phyloP scores from a whole-genome alignment of 2,329 filamentous ascomycete genomes.

The Stemphylium beticola region DNA sequence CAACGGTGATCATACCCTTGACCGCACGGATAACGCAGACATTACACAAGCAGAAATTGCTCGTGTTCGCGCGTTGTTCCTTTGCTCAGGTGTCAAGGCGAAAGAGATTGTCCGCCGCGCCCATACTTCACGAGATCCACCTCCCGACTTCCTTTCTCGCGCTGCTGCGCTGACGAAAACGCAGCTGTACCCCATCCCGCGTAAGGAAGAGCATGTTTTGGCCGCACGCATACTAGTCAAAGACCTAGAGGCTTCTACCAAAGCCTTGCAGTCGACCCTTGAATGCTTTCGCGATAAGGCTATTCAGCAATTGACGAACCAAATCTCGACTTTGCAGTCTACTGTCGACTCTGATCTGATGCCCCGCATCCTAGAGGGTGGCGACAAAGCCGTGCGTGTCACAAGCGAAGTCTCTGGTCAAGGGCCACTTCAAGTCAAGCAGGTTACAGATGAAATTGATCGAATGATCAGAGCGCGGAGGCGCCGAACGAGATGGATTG shows the following conservation, averaged over 20 bases:
- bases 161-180: conserved; percentile 54
- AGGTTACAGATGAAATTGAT: conserved; percentile 76
- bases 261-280: conserved; percentile 58
- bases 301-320: conserved; percentile 52
- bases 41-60: conserved; percentile 72
- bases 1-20: conserved; percentile 37
- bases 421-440: conserved; percentile 80
- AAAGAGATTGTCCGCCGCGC: conserved; percentile 76
- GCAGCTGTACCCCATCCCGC: conserved; percentile 54
- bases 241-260: conserved; percentile 54
- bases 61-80: conserved; percentile 75
- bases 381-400: conserved; percentile 81
- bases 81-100: conserved; percentile 89
- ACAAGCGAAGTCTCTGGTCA: conserved; percentile 76
- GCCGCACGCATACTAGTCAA: conserved; percentile 60
- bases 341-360: conserved; percentile 59
- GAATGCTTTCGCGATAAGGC: conserved; percentile 56
- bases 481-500: conserved; percentile 74
- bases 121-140: conserved; percentile 50
- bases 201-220: conserved; percentile 60
- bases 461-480: conserved; percentile 73
- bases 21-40: conserved; percentile 33
- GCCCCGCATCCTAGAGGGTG: conserved; percentile 68
- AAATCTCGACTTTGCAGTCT: conserved; percentile 53
- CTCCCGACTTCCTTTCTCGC: conserved; percentile 45